Percentiles rank a stretch among this genome's conserved stretches.
phyloP scores from a whole-genome alignment of 2,329 filamentous ascomycete genomes.

The Dactylellina haptotyla region DNA sequence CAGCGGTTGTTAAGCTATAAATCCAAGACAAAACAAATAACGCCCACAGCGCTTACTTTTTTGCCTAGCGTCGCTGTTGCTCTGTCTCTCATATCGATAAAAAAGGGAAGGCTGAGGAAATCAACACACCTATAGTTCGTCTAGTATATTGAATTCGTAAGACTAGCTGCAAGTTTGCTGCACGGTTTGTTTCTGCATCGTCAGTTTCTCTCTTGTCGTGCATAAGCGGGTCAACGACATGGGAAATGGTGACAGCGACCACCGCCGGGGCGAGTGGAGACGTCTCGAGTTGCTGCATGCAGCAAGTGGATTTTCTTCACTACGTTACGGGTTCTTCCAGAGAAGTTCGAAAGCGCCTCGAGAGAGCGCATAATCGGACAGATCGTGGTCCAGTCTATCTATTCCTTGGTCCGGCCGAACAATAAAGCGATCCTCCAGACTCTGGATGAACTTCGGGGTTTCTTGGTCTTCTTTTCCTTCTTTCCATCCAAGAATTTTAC shows the following conservation, averaged over 20 bases:
- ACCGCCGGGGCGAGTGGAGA: constrained; percentile 24
- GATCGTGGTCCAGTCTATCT: not conserved
- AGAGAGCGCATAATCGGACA: not conserved
- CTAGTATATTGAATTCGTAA: constrained; percentile 34
- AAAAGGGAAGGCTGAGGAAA: constrained; percentile 39
- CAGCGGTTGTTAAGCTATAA: not conserved
- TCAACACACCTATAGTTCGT: not conserved
- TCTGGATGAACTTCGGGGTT: constrained; percentile 13
- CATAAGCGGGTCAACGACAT: constrained; percentile 17
- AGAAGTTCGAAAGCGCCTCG: not conserved
- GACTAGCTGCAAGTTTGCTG: constrained; percentile 30
- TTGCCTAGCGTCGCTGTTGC: not conserved
- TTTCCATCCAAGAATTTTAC: not conserved
- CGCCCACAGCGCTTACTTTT: constrained; percentile 29
- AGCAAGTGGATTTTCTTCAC: constrained; percentile 8
- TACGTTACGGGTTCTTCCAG: constrained; percentile 3
- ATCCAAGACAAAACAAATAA: not conserved
- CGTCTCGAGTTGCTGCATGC: constrained; percentile 6
- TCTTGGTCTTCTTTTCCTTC: not conserved
- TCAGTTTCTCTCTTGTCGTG: constrained; percentile 28
- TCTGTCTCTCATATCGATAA: constrained; percentile 20
- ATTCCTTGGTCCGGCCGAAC: not conserved
- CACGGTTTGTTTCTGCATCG: constrained; percentile 32
- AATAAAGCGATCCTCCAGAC: not conserved
- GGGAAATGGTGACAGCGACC: constrained; percentile 19